Evolutionary conservation across 192 early-diverging fungal species (phyloP).

Genomic region (Backusella tarrabulga): DNA sequence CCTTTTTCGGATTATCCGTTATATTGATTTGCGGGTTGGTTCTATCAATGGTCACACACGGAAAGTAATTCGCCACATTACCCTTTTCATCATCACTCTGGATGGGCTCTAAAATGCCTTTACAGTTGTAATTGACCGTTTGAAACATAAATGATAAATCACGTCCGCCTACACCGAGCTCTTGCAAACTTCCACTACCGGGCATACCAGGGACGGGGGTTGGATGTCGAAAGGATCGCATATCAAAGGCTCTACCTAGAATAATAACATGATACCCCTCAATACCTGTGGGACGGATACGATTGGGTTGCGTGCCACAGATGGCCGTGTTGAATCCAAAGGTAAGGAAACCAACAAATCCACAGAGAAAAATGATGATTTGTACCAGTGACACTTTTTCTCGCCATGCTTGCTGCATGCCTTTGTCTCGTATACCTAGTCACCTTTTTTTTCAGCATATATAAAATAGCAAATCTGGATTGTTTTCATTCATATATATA

Average conservation of each 20-base stretch:
- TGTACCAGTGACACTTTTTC: slow-evolving; percentile 86
- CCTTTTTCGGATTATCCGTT: slow-evolving; percentile 50
- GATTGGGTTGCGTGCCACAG: slow-evolving; percentile 46
- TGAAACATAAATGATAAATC: slow-evolving; percentile 82
- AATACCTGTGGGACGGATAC: slow-evolving; percentile 51
- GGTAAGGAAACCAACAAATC: slow-evolving; percentile 74
- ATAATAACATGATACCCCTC: slow-evolving; percentile 57
- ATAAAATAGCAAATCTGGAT: no score
- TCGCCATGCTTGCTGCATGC: slow-evolving; percentile 79
- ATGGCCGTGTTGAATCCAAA: slow-evolving; percentile 78
- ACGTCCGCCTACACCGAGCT: slow-evolving; percentile 60
- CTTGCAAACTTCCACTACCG: slow-evolving; percentile 51
- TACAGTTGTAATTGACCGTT: slow-evolving; percentile 66
- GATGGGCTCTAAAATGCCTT: slow-evolving; percentile 47
- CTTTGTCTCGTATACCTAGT: slow-evolving; percentile 33
- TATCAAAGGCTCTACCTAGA: slow-evolving; percentile 61
- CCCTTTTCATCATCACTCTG: slow-evolving; percentile 37
- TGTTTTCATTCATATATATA: no score
- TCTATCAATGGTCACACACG: slow-evolving; percentile 54
- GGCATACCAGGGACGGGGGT: slow-evolving; percentile 32
- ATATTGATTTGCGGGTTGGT: slow-evolving; percentile 47
- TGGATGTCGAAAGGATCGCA: slow-evolving; percentile 57
- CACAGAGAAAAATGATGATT: slow-evolving; percentile 75
- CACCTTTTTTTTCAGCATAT: background rate
- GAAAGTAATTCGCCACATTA: slow-evolving; percentile 61